A percentile compares a stretch with the other conserved stretches of the same genome.
phyloP scores from a whole-genome alignment of 1,284 basidiomycete species.

The Leccinum fallax region DNA sequence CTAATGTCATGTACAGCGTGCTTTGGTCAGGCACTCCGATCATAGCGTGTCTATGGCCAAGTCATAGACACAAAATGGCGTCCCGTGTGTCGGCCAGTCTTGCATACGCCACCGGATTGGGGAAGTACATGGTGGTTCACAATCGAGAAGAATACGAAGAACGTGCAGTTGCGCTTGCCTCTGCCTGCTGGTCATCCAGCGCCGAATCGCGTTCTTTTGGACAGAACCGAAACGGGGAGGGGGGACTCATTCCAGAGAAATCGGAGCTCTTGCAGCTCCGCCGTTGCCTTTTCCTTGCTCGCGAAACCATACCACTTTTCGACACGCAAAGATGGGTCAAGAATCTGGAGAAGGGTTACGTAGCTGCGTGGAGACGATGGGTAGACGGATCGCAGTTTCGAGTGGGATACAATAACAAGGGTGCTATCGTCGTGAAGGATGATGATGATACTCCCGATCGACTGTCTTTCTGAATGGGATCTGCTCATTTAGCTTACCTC shows the following conservation, averaged over 20 bases:
- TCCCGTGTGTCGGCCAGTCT: slow-evolving; percentile 63
- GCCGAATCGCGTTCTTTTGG: slow-evolving; percentile 4
- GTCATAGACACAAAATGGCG: slow-evolving; percentile 60
- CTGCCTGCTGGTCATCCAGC: slow-evolving; percentile 33
- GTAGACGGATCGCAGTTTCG: slow-evolving; percentile 49
- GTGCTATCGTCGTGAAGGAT: slow-evolving; percentile 46
- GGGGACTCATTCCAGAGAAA: slow-evolving; percentile 4
- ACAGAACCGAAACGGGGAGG: not conserved
- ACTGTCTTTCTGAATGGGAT: not conserved
- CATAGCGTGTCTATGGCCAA: slow-evolving; percentile 60
- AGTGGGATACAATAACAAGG: slow-evolving; percentile 34
- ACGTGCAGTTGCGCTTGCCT: slow-evolving; percentile 52
- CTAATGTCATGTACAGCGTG: slow-evolving; percentile 39
- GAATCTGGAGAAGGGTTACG: slow-evolving; percentile 54
- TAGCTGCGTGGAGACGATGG: slow-evolving; percentile 59
- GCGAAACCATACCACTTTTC: slow-evolving; percentile 54
- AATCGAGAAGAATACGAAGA: slow-evolving; percentile 54
- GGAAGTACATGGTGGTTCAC: slow-evolving; percentile 54
- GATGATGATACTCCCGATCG: slow-evolving; percentile 25
- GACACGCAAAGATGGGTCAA: slow-evolving; percentile 57
- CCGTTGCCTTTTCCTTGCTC: slow-evolving; percentile 49
- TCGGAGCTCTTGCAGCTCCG: slow-evolving; percentile 48
- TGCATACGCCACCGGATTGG: slow-evolving; percentile 57
- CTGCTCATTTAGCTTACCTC: not conserved
- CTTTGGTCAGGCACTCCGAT: slow-evolving; percentile 65